A percentile compares a stretch with the other conserved stretches of the same genome.
phyloP scores from a whole-genome alignment of 2,329 filamentous ascomycete genomes.

The Fusarium sp. region DNA sequence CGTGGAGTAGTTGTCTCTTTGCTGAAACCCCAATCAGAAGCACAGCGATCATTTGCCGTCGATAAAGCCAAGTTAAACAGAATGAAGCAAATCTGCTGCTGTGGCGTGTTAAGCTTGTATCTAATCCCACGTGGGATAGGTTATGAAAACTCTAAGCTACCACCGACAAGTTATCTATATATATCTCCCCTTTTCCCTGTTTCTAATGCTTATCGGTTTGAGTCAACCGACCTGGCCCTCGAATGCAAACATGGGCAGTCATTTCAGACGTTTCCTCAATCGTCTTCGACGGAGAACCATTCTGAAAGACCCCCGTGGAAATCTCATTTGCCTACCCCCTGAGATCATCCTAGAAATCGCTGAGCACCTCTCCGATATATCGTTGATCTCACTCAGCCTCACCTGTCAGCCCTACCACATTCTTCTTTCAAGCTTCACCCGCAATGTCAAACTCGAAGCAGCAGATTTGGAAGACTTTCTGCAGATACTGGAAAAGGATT shows the following conservation, averaged over 20 bases:
- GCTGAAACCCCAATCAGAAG: background rate
- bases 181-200: too few relatives aligned
- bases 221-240: background rate
- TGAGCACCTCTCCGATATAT: background rate
- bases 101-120: background rate
- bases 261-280: background rate
- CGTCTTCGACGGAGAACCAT: background rate
- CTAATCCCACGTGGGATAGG: background rate
- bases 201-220: background rate
- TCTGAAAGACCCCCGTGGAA: background rate
- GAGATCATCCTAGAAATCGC: constrained; percentile 4
- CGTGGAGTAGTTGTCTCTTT: background rate
- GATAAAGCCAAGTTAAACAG: background rate
- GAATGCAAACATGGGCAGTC: background rate
- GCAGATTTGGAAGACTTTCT: background rate
- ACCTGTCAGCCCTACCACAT: background rate
- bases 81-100: background rate
- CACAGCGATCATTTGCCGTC: background rate
- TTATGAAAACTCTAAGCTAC: background rate
- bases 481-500: background rate
- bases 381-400: background rate
- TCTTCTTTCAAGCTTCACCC: background rate
- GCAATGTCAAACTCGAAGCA: background rate
- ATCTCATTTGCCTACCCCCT: background rate
- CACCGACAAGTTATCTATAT: background rate